These are phyloP conservation scores for Phytophthora litchii DNA, from an alignment of 352 stramenopile genomes.

Conservation along the genomic window DNA sequence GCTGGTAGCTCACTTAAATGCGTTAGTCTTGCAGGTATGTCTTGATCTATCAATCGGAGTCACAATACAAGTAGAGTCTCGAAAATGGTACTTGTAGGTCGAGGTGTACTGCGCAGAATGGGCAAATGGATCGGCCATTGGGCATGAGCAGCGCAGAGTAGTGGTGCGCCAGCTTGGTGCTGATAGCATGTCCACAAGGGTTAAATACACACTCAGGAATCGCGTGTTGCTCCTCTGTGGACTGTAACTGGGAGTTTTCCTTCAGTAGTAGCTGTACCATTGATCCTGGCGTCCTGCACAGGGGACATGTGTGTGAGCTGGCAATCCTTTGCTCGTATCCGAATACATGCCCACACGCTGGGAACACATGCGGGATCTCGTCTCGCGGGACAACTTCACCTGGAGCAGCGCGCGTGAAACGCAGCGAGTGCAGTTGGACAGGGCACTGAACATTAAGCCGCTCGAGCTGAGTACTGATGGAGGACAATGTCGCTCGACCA, in stretches of 20 bases:
- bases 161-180: constrained; percentile 59
- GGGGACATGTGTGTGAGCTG: constrained; percentile 56
- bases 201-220: constrained; percentile 85
- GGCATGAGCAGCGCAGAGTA: constrained; percentile 73
- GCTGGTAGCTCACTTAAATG: neutral
- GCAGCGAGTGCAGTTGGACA: constrained; percentile 73
- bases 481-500: constrained; percentile 42
- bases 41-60: constrained; percentile 40
- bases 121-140: constrained; percentile 78
- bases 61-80: constrained; percentile 78
- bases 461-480: constrained; percentile 69
- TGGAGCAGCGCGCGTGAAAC: constrained; percentile 46
- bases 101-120: constrained; percentile 78
- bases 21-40: neutral
- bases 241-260: constrained; percentile 76
- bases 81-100: constrained; percentile 69
- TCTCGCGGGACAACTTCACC: constrained; percentile 57
- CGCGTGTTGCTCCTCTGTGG: constrained; percentile 53
- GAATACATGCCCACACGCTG: constrained; percentile 82
- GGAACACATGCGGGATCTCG: constrained; percentile 77
- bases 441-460: constrained; percentile 77
- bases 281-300: constrained; percentile 68
- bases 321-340: constrained; percentile 78
- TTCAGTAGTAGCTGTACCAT: constrained; percentile 76
- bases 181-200: constrained; percentile 83